These are phyloP conservation scores for Aechmea fasciata DNA, from an alignment of 176 grass and related monocot species.

Conservation along the genomic window DNA sequence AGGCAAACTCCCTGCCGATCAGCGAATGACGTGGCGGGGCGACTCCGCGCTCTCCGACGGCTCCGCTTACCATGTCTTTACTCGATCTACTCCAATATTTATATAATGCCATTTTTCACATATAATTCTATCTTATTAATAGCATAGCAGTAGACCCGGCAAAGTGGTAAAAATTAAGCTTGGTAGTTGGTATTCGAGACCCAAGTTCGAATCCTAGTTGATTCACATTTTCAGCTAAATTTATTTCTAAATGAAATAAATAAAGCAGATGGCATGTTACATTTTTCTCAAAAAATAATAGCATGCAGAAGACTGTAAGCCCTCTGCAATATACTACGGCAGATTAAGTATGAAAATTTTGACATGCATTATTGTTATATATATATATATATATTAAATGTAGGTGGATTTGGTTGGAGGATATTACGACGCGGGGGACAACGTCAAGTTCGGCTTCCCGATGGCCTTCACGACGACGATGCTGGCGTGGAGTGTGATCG, in stretches of 20 bases:
- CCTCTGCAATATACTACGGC: neutral
- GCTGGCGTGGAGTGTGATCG: conserved; percentile 57
- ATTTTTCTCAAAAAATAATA: no score
- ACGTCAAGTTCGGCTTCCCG: conserved; percentile 73
- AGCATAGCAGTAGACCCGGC: no score
- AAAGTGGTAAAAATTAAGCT: no score
- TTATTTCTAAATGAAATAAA: no score
- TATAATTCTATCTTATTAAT: neutral
- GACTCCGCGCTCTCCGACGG: conserved; percentile 73
- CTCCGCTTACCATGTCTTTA: conserved; percentile 20
- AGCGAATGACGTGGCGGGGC: conserved; percentile 58
- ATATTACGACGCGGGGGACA: conserved; percentile 79
- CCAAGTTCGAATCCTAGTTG: no score
- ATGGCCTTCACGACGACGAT: conserved; percentile 84
- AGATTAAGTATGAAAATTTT: neutral
- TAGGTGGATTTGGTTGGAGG: conserved; percentile 59
- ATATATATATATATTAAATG: neutral
- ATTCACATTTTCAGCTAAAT: no score
- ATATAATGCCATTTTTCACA: neutral
- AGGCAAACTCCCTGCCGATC: conserved; percentile 53
- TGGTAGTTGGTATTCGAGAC: no score
- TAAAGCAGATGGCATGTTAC: no score
- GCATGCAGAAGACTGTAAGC: neutral
- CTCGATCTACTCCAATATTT: neutral
- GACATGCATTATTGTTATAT: no score